These are phyloP conservation scores for Mycena vitilis DNA, from an alignment of 768 basidiomycete genomes.

Conservation along the genomic window DNA sequence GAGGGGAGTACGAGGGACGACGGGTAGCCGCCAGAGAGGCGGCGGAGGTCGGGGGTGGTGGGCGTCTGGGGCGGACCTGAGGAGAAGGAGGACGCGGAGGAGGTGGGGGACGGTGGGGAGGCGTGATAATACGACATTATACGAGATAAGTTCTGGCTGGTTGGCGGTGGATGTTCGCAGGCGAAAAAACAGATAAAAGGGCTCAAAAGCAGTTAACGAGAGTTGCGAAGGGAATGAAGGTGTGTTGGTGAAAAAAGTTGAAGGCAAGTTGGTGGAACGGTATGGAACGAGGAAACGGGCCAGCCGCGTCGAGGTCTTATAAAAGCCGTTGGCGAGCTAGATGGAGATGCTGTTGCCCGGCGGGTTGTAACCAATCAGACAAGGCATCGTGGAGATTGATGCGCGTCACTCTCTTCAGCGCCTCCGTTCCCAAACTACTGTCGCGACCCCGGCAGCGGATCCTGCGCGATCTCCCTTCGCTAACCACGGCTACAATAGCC, in stretches of 20 bases:
- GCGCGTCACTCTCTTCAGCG: slow-evolving; percentile 25
- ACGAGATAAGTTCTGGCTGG: slow-evolving; percentile 11
- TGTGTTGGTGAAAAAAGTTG: slow-evolving; percentile 11
- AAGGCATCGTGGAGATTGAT: slow-evolving; percentile 24
- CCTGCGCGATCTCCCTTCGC: neutral
- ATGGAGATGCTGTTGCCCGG: slow-evolving; percentile 16
- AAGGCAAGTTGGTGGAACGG: slow-evolving; percentile 7
- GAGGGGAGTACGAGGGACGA: slow-evolving; percentile 28
- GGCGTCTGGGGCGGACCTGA: slow-evolving; percentile 35
- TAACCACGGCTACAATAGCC: neutral
- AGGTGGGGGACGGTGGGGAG: slow-evolving; percentile 34
- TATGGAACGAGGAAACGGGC: neutral
- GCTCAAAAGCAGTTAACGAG: slow-evolving; percentile 34
- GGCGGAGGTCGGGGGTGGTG: slow-evolving; percentile 21
- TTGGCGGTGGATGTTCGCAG: neutral
- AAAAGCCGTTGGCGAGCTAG: neutral
- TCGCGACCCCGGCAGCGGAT: neutral
- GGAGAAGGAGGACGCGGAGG: slow-evolving; percentile 32
- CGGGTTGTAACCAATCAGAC: neutral
- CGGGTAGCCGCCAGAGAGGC: slow-evolving; percentile 17
- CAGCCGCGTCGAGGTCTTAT: slow-evolving; percentile 11
- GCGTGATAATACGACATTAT: slow-evolving; percentile 32
- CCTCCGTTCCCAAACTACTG: slow-evolving; percentile 32
- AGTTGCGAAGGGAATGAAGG: slow-evolving; percentile 32
- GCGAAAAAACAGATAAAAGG: slow-evolving; percentile 11